Evolutionary conservation across 108 stramenopile species (phyloP).

Genomic region (Discostella stelligeroides): DNA sequence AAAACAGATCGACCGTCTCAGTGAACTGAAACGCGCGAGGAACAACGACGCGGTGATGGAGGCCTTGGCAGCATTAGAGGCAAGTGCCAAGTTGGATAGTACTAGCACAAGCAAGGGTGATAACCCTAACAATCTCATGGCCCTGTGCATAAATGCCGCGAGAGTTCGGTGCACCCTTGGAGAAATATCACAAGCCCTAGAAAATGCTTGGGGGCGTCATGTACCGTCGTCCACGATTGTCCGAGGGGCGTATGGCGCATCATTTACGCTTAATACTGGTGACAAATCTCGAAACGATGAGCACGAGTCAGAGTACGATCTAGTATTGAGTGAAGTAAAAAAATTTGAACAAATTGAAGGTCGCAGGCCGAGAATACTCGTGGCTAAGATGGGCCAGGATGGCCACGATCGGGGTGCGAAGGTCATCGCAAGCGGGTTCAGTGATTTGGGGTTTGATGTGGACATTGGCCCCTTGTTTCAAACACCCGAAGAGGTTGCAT

Average conservation of each 20-base stretch:
- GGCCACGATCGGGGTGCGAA: conserved; percentile 99
- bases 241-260: conserved; percentile 92
- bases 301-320: conserved; percentile 73
- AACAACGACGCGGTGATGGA: conserved; percentile 72
- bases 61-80: conserved; percentile 70
- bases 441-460: conserved; percentile 97
- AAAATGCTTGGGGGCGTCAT: conserved; percentile 96
- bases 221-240: conserved; percentile 87
- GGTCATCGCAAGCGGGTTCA: conserved; percentile 96
- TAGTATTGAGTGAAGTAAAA: conserved; percentile 77
- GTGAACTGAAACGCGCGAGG: conserved; percentile 70
- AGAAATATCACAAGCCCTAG: conserved; percentile 95
- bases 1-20: conserved; percentile 80
- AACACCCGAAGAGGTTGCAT: conserved; percentile 95
- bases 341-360: conserved; percentile 90
- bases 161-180: conserved; percentile 91
- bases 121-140: conserved; percentile 90
- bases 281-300: conserved; percentile 24
- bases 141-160: conserved; percentile 93
- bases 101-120: conserved; percentile 80
- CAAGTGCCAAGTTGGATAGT: conserved; percentile 66
- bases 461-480: conserved; percentile 97
- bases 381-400: conserved; percentile 99
- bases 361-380: conserved; percentile 95
- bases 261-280: no score